These are phyloP conservation scores for Castanea mollissima DNA, from an alignment of 306 rosid genomes.

Conservation along the genomic window DNA sequence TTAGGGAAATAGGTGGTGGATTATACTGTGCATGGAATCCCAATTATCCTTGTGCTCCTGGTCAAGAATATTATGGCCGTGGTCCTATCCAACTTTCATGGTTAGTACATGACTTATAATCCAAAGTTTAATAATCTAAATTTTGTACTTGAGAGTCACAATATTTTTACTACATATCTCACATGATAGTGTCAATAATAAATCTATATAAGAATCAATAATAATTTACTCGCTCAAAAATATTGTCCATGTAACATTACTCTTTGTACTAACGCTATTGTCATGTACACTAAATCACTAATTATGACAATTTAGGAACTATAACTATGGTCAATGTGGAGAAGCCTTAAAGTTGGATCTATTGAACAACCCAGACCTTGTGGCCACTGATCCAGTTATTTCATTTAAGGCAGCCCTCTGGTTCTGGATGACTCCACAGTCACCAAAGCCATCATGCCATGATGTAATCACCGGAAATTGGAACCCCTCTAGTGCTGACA, in stretches of 20 bases:
- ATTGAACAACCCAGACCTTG: constrained; percentile 50
- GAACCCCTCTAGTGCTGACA: constrained; percentile 49
- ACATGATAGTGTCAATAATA: too few species aligned
- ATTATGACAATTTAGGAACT: constrained; percentile 38
- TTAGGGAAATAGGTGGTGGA: constrained; percentile 29
- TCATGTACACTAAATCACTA: background rate
- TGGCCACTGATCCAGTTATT: constrained; percentile 36
- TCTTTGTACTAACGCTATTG: background rate
- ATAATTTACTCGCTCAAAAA: too few species aligned
- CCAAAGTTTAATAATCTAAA: too few species aligned
- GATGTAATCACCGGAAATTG: constrained; percentile 51
- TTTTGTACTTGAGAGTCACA: too few species aligned
- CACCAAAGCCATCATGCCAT: constrained; percentile 68
- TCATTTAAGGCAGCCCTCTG: constrained; percentile 69
- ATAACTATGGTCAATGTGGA: constrained; percentile 60
- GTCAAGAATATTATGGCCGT: constrained; percentile 59
- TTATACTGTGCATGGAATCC: constrained; percentile 31
- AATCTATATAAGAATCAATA: too few species aligned
- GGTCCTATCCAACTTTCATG: constrained; percentile 70
- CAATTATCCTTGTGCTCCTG: constrained; percentile 46
- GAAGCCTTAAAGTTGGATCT: constrained; percentile 31
- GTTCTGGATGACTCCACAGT: constrained; percentile 82
- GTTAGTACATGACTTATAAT: constrained; percentile 18
- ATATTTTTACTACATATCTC: background rate
- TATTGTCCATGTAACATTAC: too few species aligned